phyloP scores from a whole-genome alignment of 805 yeast species.

The Spathaspora passalidarum region DNA sequence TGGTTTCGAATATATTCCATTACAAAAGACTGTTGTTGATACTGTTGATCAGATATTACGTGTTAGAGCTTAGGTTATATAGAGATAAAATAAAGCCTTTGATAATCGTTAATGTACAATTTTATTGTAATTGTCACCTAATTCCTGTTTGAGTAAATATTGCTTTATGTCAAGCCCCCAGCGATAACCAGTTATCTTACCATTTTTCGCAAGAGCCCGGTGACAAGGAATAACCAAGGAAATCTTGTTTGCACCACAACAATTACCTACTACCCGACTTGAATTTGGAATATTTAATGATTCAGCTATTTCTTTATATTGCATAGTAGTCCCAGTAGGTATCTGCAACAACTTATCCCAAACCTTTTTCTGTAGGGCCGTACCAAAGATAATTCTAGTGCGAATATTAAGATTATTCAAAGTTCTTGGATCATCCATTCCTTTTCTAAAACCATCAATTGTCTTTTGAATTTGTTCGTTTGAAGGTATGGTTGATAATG shows the following conservation, averaged over 20 bases:
- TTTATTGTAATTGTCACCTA: constrained; percentile 10
- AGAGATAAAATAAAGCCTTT: not conserved
- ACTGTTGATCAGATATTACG: constrained; percentile 32
- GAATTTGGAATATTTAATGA: constrained; percentile 25
- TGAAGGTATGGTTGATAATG: constrained; percentile 5
- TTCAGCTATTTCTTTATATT: constrained; percentile 32
- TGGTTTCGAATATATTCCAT: constrained; percentile 34
- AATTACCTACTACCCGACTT: constrained; percentile 39
- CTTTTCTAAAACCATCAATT: constrained; percentile 7
- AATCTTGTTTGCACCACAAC: constrained; percentile 38
- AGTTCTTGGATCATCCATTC: constrained; percentile 11
- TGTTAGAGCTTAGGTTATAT: constrained; percentile 1
- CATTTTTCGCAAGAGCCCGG: constrained; percentile 29
- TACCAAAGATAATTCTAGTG: constrained; percentile 29
- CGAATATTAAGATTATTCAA: not conserved
- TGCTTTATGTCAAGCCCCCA: constrained; percentile 36
- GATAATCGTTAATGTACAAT: not conserved
- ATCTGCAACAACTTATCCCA: constrained; percentile 33
- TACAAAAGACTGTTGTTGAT: constrained; percentile 41
- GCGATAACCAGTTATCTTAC: constrained; percentile 34
- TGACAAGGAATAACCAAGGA: constrained; percentile 45
- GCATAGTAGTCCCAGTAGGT: constrained; percentile 23
- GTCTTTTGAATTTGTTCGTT: constrained; percentile 6
- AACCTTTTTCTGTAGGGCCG: constrained; percentile 33
- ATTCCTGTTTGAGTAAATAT: constrained; percentile 18